Base-by-base conservation (phyloP, 2,329 filamentous ascomycete genomes). In the Dichotomopilus funicola region DNA sequence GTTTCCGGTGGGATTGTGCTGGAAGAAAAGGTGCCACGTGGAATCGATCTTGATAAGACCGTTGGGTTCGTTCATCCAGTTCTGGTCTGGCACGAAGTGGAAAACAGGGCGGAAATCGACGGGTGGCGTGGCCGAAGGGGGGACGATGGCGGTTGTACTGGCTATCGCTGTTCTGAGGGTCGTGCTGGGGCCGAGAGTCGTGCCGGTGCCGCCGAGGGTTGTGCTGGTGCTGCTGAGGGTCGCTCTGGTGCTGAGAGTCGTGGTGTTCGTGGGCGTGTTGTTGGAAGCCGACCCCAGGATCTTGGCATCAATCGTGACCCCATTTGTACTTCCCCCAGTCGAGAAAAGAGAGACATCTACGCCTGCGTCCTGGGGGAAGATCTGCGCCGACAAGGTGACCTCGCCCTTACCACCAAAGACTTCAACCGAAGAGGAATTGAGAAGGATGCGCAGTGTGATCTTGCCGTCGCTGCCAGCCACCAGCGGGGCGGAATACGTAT, bases 61-160 rank as follows among this genome's bases (percentile, higher is more conserved):
- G 31, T 51, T 51, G 38, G 49, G 49, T n/a, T 51, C 49, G n/a
- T 51, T 51, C 49, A 51, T 51, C 49, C 49, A 51, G 34, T 51
- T 51, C 37, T 43, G 11, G 8, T 51, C 49, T 19, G 49, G 49
- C 49, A 51, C 49, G 49, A 51, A 51, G 49, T 51, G 49, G 49
- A 51, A 51, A 12, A 51, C 49, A 42, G 49, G 49, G 40, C 49
- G 49, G 31, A 51, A 51, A 33, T 51, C 49, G 31, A 51, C 40
- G 49, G 49, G 49, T 4, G n/a, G 31, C 19, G 38, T 36, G 38
- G 49, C 38, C 1, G 49, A 51, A 43, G 49, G 49, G 12, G 4
- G 27, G n/a, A 36, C 40, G 11, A 6, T 19, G 31, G 38, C 27
- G 38, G 49, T 13, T 19, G 3, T 43, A 37, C 19, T 50, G 27